Evolutionary conservation across 441 rosid species (phyloP).

Genomic region (Pelargonium cotyledonis): DNA sequence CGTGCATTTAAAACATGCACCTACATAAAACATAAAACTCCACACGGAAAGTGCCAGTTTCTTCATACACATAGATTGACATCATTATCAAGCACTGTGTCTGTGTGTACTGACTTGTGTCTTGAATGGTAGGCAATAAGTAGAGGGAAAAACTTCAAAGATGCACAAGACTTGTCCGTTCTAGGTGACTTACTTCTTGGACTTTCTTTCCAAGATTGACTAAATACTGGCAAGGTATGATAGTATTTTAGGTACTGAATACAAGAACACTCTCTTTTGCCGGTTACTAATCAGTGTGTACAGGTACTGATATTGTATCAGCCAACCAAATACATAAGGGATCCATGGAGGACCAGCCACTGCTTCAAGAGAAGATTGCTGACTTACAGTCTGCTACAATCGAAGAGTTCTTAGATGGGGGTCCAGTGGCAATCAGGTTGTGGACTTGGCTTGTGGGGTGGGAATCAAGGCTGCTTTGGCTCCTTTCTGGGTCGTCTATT

Average conservation of each 20-base stretch:
- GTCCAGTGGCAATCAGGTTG: conserved; percentile 44
- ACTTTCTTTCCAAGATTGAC: not conserved
- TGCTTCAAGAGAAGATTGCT: conserved; percentile 47
- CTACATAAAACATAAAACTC: not conserved
- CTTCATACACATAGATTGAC: too few species aligned
- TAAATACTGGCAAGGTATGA: too few species aligned
- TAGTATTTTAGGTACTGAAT: too few species aligned
- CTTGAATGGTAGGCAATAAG: not conserved
- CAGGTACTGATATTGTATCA: not conserved
- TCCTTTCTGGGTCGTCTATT: conserved; percentile 67
- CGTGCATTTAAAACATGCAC: too few species aligned
- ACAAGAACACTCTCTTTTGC: too few species aligned
- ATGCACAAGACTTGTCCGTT: too few species aligned
- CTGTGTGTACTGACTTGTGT: not conserved
- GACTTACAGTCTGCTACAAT: conserved; percentile 49
- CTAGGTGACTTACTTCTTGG: not conserved
- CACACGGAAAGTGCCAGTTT: not conserved
- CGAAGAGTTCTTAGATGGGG: conserved; percentile 53
- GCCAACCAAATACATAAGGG: conserved; percentile 22
- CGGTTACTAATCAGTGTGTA: too few species aligned
- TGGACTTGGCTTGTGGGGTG: conserved; percentile 64
- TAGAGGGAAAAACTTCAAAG: not conserved
- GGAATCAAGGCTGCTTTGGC: conserved; percentile 86
- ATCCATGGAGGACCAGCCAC: conserved; percentile 36
- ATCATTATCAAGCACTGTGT: not conserved